phyloP scores from a whole-genome alignment of 1,284 basidiomycete species.

The Malassezia furfur region DNA sequence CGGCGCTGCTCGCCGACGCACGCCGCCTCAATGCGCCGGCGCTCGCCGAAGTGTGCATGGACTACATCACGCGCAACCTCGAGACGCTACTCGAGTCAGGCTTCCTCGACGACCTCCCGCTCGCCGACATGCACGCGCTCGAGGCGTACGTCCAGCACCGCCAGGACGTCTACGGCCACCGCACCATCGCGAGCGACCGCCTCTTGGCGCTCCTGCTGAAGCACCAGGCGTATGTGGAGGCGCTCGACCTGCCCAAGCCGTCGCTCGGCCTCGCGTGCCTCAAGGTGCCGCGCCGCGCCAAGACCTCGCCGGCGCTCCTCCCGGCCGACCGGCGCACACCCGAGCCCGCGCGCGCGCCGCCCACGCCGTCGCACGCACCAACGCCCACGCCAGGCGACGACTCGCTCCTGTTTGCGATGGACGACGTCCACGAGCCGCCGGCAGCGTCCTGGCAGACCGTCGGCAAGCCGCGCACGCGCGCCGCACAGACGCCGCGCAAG shows the following conservation, averaged over 20 bases:
- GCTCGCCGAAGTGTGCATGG: conserved; percentile 65
- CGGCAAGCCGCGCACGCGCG: not conserved
- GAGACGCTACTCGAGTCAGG: conserved; percentile 76
- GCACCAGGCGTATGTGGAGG: conserved; percentile 65
- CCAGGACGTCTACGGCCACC: conserved; percentile 62
- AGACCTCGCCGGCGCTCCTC: conserved; percentile 3
- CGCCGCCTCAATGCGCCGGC: conserved; percentile 65
- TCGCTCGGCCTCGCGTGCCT: conserved; percentile 46
- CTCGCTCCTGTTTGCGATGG: conserved; percentile 15
- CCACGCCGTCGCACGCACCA: not conserved
- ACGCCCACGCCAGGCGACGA: not conserved
- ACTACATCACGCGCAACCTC: conserved; percentile 72
- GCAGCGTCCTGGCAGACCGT: not conserved
- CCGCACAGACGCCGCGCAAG: not conserved
- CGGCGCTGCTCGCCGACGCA: conserved; percentile 71
- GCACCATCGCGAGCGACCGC: conserved; percentile 58
- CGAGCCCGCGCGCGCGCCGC: not conserved
- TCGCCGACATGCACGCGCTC: conserved; percentile 62
- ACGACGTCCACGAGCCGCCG: conserved; percentile 10
- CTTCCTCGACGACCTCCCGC: conserved; percentile 64
- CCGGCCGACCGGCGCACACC: not conserved
- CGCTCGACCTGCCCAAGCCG: conserved; percentile 67
- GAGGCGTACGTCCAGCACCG: conserved; percentile 56
- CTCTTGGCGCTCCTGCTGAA: conserved; percentile 58
- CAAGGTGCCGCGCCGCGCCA: conserved; percentile 24